These are phyloP conservation scores for Pseudohyphozyma bogoriensis DNA, from an alignment of 768 basidiomycete genomes.

Conservation along the genomic window DNA sequence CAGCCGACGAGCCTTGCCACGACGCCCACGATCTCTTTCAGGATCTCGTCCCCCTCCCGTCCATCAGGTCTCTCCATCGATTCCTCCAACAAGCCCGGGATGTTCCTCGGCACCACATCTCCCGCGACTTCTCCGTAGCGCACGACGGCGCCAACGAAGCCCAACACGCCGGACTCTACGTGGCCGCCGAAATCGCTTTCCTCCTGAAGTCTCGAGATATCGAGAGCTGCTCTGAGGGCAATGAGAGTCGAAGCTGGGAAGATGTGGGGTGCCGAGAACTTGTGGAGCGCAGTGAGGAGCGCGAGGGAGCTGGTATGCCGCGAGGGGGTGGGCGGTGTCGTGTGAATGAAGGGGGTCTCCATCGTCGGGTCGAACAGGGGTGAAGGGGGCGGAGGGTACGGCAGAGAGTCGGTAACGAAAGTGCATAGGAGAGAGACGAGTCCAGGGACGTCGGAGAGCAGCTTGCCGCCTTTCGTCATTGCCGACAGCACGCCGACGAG, in stretches of 20 bases:
- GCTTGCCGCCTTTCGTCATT: slow-evolving; percentile 29
- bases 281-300: slow-evolving; percentile 32
- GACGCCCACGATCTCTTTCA: slow-evolving; percentile 30
- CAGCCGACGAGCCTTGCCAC: slow-evolving; percentile 31
- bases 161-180: slow-evolving; percentile 25
- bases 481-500: slow-evolving; percentile 25
- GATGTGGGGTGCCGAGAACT: slow-evolving; percentile 32
- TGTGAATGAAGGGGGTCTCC: slow-evolving; percentile 29
- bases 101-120: slow-evolving; percentile 1
- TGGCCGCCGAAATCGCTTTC: slow-evolving; percentile 28
- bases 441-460: slow-evolving; percentile 30
- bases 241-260: slow-evolving; percentile 21
- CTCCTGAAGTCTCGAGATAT: slow-evolving; percentile 24
- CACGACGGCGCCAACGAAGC: slow-evolving; percentile 30
- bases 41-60: slow-evolving; percentile 21
- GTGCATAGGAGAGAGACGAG: slow-evolving; percentile 31
- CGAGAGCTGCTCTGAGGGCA: slow-evolving; percentile 26
- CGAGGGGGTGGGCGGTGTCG: slow-evolving; percentile 13
- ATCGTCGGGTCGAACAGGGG: slow-evolving; percentile 32
- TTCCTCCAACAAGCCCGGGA: background rate
- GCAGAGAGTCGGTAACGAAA: slow-evolving; percentile 28
- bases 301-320: slow-evolving; percentile 26
- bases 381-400: slow-evolving; percentile 14
- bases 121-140: slow-evolving; percentile 31
- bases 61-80: background rate